A percentile compares a stretch with the other conserved stretches of the same genome.
Evolutionary conservation across 2,329 filamentous ascomycete genomes (phyloP).

Genomic region (Ophiostoma pallidulum): DNA sequence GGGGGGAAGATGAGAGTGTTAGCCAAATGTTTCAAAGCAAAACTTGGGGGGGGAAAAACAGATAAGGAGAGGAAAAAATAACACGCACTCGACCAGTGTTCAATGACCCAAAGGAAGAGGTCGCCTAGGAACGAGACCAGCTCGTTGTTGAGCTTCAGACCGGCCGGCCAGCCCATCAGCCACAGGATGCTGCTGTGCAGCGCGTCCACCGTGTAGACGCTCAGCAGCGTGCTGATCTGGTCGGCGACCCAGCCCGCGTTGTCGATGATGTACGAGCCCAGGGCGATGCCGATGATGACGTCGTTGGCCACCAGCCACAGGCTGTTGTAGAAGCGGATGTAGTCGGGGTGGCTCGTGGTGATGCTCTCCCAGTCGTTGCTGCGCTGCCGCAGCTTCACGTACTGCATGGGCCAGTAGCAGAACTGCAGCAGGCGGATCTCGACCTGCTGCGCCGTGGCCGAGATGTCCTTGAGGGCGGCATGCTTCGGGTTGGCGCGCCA

Average conservation of each 20-base stretch:
- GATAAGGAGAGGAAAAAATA: too few species aligned
- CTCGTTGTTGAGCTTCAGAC: constrained; percentile 90
- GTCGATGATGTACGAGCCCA: constrained; percentile 95
- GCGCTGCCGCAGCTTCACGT: constrained; percentile 77
- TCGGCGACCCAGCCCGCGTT: constrained; percentile 78
- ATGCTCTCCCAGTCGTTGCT: constrained; percentile 94
- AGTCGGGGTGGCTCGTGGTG: constrained; percentile 90
- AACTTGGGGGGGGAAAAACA: too few species aligned
- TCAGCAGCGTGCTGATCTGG: constrained; percentile 66
- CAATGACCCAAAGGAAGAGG: constrained; percentile 95
- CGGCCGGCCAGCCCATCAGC: constrained; percentile 93
- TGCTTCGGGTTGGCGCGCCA: constrained; percentile 71
- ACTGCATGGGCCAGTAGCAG: constrained; percentile 98
- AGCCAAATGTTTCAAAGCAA: too few species aligned
- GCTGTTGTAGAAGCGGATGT: constrained; percentile 98
- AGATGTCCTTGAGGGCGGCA: constrained; percentile 87
- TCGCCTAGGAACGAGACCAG: constrained; percentile 90
- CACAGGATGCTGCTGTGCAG: constrained; percentile 83
- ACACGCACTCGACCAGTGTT: constrained; percentile 93
- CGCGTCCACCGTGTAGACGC: constrained; percentile 77
- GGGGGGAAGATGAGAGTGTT: too few species aligned
- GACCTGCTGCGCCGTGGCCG: constrained; percentile 91
- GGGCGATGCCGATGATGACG: constrained; percentile 92
- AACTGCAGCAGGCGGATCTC: constrained; percentile 97
- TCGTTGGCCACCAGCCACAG: constrained; percentile 98